Evolutionary conservation across 1,284 basidiomycete species (phyloP).

Genomic region (Omphalotus olearius): DNA sequence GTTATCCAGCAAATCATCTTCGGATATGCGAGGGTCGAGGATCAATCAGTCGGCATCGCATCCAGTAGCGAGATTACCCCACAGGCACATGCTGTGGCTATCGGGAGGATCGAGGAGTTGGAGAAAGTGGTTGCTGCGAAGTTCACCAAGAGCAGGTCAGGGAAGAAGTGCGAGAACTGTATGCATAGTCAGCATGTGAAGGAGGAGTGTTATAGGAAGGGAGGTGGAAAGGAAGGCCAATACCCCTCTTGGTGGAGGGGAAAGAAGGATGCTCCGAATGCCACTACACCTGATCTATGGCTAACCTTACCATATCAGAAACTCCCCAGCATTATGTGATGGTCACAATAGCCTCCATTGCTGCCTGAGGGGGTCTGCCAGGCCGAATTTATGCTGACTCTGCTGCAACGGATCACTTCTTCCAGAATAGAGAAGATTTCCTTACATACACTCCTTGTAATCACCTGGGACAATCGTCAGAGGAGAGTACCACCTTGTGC

Average conservation of each 20-base stretch:
- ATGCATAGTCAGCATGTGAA: neutral
- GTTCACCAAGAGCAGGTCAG: neutral
- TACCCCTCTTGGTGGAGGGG: constrained; percentile 6
- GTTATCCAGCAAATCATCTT: constrained; percentile 9
- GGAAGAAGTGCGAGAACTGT: constrained; percentile 7
- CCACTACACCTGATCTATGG: neutral
- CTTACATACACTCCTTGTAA: neutral
- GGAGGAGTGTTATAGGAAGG: constrained; percentile 4
- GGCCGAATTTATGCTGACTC: neutral
- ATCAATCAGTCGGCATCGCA: neutral
- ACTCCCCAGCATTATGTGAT: neutral
- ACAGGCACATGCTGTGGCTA: neutral
- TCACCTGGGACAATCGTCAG: neutral
- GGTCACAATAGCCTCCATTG: neutral
- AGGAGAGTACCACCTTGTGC: neutral
- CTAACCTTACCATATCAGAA: neutral
- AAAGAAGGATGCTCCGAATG: neutral
- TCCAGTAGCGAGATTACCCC: neutral
- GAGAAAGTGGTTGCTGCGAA: neutral
- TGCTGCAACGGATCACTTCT: constrained; percentile 1
- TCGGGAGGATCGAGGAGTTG: neutral
- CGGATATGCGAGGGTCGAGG: neutral
- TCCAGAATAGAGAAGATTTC: neutral
- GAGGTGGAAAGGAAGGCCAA: constrained; percentile 8
- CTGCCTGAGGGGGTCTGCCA: too few relatives aligned